Evolutionary conservation across 176 grass and related monocot species (phyloP).

Genomic region (Bromus sterilis): DNA sequence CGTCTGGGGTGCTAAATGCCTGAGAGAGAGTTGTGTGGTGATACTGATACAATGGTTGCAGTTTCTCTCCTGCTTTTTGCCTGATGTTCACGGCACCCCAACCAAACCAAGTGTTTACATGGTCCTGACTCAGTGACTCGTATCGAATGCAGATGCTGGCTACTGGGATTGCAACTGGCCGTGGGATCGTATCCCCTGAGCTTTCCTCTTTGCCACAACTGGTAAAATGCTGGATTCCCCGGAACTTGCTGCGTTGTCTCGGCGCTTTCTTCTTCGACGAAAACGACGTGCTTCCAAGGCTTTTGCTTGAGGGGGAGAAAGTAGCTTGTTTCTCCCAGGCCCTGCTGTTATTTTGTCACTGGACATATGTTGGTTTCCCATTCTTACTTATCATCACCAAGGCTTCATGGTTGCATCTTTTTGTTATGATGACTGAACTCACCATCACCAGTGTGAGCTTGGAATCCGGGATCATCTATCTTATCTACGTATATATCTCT

Average conservation of each 20-base stretch:
- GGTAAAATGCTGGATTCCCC: neutral
- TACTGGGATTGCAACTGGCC: neutral
- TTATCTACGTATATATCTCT: too few species aligned
- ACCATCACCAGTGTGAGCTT: too few species aligned
- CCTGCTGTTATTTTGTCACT: too few species aligned
- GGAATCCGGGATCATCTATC: too few species aligned
- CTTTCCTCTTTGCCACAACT: conserved; percentile 4
- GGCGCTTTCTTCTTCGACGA: neutral
- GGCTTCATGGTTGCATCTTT: too few species aligned
- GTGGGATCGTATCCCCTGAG: conserved; percentile 10
- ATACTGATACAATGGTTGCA: neutral
- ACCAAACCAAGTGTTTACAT: neutral
- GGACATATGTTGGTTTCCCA: too few species aligned
- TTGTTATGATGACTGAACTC: too few species aligned
- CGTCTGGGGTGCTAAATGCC: conserved; percentile 7
- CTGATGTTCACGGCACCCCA: conserved; percentile 22
- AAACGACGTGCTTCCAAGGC: neutral
- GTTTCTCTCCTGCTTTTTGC: conserved; percentile 4
- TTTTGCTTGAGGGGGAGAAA: too few species aligned
- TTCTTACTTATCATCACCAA: too few species aligned
- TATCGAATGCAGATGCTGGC: conserved; percentile 14
- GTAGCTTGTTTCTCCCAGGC: neutral
- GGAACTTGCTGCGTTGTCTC: conserved; percentile 8
- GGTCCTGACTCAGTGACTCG: too few species aligned
- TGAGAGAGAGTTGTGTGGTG: neutral